Conservation (phyloP, 202 grass and related monocot genomes). For the Brachypodium distachyon region DNA sequence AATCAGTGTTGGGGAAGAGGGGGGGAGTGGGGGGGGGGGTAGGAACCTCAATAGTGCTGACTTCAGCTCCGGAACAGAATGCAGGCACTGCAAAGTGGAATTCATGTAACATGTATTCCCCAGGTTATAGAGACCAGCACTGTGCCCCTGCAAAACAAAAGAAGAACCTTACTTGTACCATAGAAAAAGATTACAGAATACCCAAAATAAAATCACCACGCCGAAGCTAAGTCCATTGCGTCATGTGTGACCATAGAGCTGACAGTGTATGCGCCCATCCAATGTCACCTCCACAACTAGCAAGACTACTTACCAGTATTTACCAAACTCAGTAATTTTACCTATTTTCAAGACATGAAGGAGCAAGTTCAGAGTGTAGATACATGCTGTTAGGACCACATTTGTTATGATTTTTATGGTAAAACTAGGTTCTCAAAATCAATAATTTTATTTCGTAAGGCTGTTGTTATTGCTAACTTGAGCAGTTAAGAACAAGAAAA, state of each 20-base stretch:
- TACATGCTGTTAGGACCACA: background rate
- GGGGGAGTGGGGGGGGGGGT: too few relatives aligned
- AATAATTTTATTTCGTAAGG: background rate
- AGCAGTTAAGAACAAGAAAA: background rate
- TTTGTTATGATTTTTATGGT: background rate
- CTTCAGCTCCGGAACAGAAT: slow-evolving; percentile 96
- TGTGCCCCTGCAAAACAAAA: slow-evolving; percentile 59
- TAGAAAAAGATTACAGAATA: slow-evolving; percentile 8
- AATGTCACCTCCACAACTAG: background rate
- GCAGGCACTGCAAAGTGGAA: slow-evolving; percentile 94
- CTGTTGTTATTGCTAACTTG: background rate
- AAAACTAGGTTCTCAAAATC: background rate
- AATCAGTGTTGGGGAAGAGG: background rate
- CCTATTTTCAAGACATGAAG: background rate
- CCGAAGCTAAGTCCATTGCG: background rate
- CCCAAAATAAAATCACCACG: background rate
- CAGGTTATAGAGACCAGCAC: slow-evolving; percentile 95
- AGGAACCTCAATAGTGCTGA: slow-evolving; percentile 80
- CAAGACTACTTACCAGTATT: background rate
- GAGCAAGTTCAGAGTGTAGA: background rate
- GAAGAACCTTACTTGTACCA: background rate
- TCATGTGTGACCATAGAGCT: background rate
- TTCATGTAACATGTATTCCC: slow-evolving; percentile 99
- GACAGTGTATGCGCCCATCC: background rate
- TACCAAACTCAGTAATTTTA: background rate